These are phyloP conservation scores for Camellia sinensis DNA, from an alignment of 148 eudicot genomes.

Conservation along the genomic window DNA sequence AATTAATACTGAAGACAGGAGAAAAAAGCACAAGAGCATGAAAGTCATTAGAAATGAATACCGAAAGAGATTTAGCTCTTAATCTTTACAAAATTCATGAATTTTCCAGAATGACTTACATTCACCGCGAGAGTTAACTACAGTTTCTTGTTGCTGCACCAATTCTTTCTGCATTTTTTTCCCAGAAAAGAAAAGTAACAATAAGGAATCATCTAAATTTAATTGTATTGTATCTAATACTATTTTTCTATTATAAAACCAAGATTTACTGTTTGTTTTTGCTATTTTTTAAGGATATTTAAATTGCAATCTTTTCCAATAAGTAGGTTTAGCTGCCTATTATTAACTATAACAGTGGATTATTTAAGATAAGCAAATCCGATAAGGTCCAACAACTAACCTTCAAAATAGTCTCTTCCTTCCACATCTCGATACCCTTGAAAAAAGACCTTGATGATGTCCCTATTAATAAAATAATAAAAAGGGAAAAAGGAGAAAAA, in stretches of 20 bases:
- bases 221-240: not conserved
- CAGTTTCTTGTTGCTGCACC: constrained; percentile 38
- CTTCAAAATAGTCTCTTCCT: constrained; percentile 79
- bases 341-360: not conserved
- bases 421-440: constrained; percentile 91
- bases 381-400: constrained; percentile 28
- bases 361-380: not conserved
- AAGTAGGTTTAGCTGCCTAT: not conserved
- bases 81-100: not conserved
- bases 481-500: not conserved
- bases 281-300: not conserved
- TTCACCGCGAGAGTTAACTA: constrained; percentile 78
- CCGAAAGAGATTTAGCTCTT: not conserved
- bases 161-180: constrained; percentile 57
- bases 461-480: constrained; percentile 37
- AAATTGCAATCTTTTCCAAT: not conserved
- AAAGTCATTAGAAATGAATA: constrained; percentile 1
- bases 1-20: constrained; percentile 56
- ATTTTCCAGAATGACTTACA: constrained; percentile 43
- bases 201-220: not conserved
- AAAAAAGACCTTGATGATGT: constrained; percentile 85
- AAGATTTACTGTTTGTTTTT: not conserved
- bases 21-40: not conserved
- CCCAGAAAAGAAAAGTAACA: not conserved
- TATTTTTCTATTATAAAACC: too few species aligned